A percentile compares a stretch with the other conserved stretches of the same genome.
Evolutionary conservation across 495 filamentous ascomycete species (phyloP).

Genomic region (Penicillium flavigenum): DNA sequence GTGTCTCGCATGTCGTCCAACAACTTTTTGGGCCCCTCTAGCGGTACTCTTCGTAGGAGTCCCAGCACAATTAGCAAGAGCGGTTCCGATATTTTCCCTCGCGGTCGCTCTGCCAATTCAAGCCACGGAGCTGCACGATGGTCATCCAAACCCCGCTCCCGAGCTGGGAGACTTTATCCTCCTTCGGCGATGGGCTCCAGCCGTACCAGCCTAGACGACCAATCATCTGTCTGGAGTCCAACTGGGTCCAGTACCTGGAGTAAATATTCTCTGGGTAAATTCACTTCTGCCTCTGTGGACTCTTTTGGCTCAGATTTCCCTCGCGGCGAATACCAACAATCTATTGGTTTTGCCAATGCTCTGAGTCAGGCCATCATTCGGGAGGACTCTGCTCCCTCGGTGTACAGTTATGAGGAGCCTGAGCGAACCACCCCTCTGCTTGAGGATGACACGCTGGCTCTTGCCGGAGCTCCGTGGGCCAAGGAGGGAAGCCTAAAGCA

Average conservation of each 20-base stretch:
- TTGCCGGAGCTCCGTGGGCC: slow-evolving; percentile 92
- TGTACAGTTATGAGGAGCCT: slow-evolving; percentile 48
- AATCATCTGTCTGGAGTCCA: slow-evolving; percentile 87
- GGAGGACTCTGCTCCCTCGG: slow-evolving; percentile 69
- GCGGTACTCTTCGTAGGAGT: slow-evolving; percentile 69
- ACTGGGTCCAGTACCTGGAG: slow-evolving; percentile 90
- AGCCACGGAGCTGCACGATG: slow-evolving; percentile 68
- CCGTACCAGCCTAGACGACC: slow-evolving; percentile 88
- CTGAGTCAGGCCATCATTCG: slow-evolving; percentile 95
- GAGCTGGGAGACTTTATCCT: slow-evolving; percentile 70
- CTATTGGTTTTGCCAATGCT: slow-evolving; percentile 96
- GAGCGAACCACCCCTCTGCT: slow-evolving; percentile 67
- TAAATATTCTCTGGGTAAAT: slow-evolving; percentile 84
- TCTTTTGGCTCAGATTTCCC: slow-evolving; percentile 78
- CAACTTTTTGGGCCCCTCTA: slow-evolving; percentile 47
- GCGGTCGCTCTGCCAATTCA: slow-evolving; percentile 68
- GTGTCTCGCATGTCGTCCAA: slow-evolving; percentile 41
- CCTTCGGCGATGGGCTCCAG: slow-evolving; percentile 83
- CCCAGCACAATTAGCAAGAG: slow-evolving; percentile 92
- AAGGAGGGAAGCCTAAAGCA: slow-evolving; percentile 96
- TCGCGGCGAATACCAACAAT: slow-evolving; percentile 85
- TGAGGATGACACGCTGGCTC: slow-evolving; percentile 87
- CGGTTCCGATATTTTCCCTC: slow-evolving; percentile 70
- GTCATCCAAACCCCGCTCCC: slow-evolving; percentile 80
- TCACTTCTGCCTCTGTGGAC: slow-evolving; percentile 87